Percentiles rank a stretch among this genome's conserved stretches.
These are phyloP conservation scores for Termitomyces sp. DNA, from an alignment of 768 basidiomycete genomes.

Conservation along the genomic window DNA sequence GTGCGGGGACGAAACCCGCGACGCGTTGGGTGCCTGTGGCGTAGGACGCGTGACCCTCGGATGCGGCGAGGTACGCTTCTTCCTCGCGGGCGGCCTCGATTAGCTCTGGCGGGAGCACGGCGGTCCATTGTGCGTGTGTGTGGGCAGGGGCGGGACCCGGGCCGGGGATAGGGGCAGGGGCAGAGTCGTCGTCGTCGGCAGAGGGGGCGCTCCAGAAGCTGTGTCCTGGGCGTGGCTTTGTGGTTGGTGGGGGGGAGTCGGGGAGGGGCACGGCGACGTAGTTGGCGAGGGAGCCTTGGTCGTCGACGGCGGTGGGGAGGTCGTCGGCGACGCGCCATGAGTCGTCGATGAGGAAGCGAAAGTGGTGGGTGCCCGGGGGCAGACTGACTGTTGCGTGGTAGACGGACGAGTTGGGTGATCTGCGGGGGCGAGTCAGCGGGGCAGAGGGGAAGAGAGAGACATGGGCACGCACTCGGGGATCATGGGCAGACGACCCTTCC, in stretches of 20 bases:
- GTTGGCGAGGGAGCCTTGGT: conserved; percentile 91
- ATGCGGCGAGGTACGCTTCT: conserved; percentile 62
- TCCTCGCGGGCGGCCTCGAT: conserved; percentile 78
- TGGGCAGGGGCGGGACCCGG: neutral
- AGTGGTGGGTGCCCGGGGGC: conserved; percentile 86
- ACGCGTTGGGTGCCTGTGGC: conserved; percentile 19
- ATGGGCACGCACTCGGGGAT: conserved; percentile 52
- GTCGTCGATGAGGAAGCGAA: conserved; percentile 94
- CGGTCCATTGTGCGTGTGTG: conserved; percentile 56
- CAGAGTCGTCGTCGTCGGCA: conserved; percentile 27
- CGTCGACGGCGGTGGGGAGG: conserved; percentile 82
- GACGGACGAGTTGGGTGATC: conserved; percentile 24
- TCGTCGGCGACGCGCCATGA: conserved; percentile 76
- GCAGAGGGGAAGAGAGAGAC: conserved; percentile 3
- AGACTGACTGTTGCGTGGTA: conserved; percentile 43
- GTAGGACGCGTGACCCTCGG: conserved; percentile 24
- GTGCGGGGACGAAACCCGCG: conserved; percentile 48
- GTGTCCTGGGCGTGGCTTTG: conserved; percentile 23
- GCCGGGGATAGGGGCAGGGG: neutral
- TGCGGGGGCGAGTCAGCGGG: conserved; percentile 2
- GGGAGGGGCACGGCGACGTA: conserved; percentile 68
- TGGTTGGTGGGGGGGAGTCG: conserved; percentile 22
- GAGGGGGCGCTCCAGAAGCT: conserved; percentile 38
- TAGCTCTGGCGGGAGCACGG: conserved; percentile 71
- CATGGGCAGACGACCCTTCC: conserved; percentile 68